Evolutionary conservation across 306 rosid species (phyloP).

Genomic region (Quercus mongolica): DNA sequence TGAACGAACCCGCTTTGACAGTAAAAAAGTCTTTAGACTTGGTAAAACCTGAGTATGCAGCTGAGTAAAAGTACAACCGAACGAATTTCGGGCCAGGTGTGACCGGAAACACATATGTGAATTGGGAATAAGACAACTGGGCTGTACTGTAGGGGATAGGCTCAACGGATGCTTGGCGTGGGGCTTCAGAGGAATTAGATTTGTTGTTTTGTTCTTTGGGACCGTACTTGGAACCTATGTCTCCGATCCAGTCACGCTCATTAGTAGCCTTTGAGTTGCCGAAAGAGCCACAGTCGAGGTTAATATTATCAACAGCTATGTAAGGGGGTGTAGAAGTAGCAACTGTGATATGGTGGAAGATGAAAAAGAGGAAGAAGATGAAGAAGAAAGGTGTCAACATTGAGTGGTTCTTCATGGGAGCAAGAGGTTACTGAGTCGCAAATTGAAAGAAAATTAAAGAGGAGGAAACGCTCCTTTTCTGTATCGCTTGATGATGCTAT

Average conservation of each 20-base stretch:
- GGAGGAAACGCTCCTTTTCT: no score
- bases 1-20: no score
- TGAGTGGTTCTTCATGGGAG: no score
- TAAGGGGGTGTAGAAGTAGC: not conserved
- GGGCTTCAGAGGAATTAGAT: slow-evolving; percentile 18
- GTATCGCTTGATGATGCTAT: no score
- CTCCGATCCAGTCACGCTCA: not conserved
- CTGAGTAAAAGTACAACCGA: slow-evolving; percentile 36
- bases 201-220: not conserved
- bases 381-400: no score
- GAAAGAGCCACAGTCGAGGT: not conserved
- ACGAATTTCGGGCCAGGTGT: slow-evolving; percentile 41
- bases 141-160: slow-evolving; percentile 33
- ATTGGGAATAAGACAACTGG: slow-evolving; percentile 27
- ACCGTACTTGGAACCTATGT: slow-evolving; percentile 6
- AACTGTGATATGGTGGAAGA: not conserved
- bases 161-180: no score
- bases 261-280: not conserved
- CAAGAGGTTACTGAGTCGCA: no score
- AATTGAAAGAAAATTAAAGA: no score
- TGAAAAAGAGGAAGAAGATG: not conserved
- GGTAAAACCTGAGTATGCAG: not conserved
- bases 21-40: no score
- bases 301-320: not conserved
- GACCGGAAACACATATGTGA: slow-evolving; percentile 31